Evolutionary conservation across 805 yeast species (phyloP).

Genomic region (Nakazawaea laoshanensis): DNA sequence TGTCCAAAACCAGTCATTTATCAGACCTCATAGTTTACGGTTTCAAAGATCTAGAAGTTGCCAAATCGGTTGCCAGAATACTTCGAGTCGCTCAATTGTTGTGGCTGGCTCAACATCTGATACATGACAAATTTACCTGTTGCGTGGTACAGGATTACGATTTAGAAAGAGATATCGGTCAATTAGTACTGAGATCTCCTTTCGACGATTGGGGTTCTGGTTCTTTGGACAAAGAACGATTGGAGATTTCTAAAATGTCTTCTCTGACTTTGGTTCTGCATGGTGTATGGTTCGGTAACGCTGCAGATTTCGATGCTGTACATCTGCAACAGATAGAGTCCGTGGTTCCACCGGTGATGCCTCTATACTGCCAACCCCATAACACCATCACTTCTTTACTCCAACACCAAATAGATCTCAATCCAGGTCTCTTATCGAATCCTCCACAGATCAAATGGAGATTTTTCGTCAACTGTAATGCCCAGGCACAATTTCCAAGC

Average conservation of each 20-base stretch:
- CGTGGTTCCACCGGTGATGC: constrained; percentile 4
- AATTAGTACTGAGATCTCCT: constrained; percentile 21
- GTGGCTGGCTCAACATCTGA: constrained; percentile 17
- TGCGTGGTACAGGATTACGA: constrained; percentile 17
- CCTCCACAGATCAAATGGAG: constrained; percentile 49
- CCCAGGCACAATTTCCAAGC: constrained; percentile 47
- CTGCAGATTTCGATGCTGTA: constrained; percentile 43
- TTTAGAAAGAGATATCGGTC: constrained; percentile 11
- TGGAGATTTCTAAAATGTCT: constrained; percentile 82
- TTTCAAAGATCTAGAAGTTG: constrained; percentile 32
- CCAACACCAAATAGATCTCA: constrained; percentile 21
- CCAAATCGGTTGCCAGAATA: constrained; percentile 27
- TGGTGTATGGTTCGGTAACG: constrained; percentile 77
- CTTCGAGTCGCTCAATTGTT: constrained; percentile 33
- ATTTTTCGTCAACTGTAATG: constrained; percentile 49
- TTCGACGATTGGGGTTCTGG: constrained; percentile 62
- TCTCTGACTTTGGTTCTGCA: constrained; percentile 52
- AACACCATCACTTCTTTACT: constrained; percentile 41
- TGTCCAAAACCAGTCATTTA: constrained; percentile 65
- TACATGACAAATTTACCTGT: constrained; percentile 19
- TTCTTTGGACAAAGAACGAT: constrained; percentile 61
- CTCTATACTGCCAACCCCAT: constrained; percentile 36
- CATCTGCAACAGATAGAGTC: background rate
- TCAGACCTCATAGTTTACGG: constrained; percentile 77
- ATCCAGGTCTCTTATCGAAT: constrained; percentile 27